Conservation (phyloP, 306 rosid genomes). For the Quercus berberidifolia region DNA sequence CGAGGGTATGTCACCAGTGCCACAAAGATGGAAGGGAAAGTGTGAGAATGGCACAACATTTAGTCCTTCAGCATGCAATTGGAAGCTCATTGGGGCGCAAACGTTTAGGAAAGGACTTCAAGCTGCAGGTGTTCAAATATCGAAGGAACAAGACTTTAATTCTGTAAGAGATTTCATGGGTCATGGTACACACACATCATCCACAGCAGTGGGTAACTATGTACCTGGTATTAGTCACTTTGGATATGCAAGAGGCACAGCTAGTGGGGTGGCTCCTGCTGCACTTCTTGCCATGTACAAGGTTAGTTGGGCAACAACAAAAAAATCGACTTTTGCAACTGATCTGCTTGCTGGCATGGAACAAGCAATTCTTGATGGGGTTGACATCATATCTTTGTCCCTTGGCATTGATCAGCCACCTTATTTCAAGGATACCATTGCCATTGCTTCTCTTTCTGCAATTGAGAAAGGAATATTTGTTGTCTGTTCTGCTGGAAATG, state of each 20-base stretch:
- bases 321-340: not conserved
- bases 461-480: not conserved
- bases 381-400: not conserved
- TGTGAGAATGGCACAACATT: conserved; percentile 14
- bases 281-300: conserved; percentile 25
- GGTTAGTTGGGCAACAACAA: not conserved
- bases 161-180: conserved; percentile 4
- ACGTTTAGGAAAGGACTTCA: not conserved
- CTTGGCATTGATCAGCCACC: not conserved
- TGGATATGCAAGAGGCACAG: conserved; percentile 18
- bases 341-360: conserved; percentile 1
- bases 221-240: not conserved
- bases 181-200: conserved; percentile 24
- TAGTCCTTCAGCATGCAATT: conserved; percentile 15
- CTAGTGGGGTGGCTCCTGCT: conserved; percentile 9
- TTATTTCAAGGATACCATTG: not conserved
- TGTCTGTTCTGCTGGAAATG: conserved; percentile 5
- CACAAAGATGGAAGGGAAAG: conserved; percentile 20
- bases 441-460: conserved; percentile 11
- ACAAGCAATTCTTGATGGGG: too few relatives aligned
- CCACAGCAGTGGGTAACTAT: conserved; percentile 12
- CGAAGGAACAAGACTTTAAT: not conserved
- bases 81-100: conserved; percentile 22
- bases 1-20: conserved; percentile 7
- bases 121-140: not conserved